Evolutionary conservation across 2,329 filamentous ascomycete species (phyloP), one percentile per base, ranked within the genome.

Genomic region (Hirsutella rhossiliensis): DNA sequence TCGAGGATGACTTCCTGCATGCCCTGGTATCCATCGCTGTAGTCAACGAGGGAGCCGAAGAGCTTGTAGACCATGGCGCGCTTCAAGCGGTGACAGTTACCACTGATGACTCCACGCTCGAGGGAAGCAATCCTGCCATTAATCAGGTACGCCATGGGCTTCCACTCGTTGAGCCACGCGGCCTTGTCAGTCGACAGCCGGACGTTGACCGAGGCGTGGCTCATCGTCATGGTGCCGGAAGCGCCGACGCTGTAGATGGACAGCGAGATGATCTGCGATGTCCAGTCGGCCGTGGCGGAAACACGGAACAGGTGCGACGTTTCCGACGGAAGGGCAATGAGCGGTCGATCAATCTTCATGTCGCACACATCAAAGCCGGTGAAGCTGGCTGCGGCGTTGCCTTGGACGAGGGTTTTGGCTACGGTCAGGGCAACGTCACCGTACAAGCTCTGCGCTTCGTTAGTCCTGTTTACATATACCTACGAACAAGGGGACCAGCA

Each of bases 61-160:
- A 78, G 72, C 64, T 88, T 89, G 72, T 92, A 92, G 5, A 56
- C 34, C 34, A 60, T 51, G 15, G 45, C 43, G 13, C 47, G 48
- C 5, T 53, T 52, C 40, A 59, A 39, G 8, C 17, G 72, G 65
- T 3, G 82, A 70, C 23, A 68, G 62, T 18, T 79, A 17, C 42
- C 42, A 17, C 18, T 23, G 9, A 15, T n/a, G 27, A 43, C 36
- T 3, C 17, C 42, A 17, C 13, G 12, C 36, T 43, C 42, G 27
- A 43, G 42, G 6, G 42, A 13, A 11, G 42, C 68, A 44, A 82
- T 71, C 45, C 79, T 75, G 19, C 69, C 71, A 54, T 78, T 76
- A 56, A 90, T 78, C 31, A 87, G 69, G 56, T 88, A 55, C 3
- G 46, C 34, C 18, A 46, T 51, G 4, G 51, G 47, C 15, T 53